These are phyloP conservation scores for Dactylonectria macrodidyma DNA, from an alignment of 2,329 filamentous ascomycete species.

Conservation along the genomic window DNA sequence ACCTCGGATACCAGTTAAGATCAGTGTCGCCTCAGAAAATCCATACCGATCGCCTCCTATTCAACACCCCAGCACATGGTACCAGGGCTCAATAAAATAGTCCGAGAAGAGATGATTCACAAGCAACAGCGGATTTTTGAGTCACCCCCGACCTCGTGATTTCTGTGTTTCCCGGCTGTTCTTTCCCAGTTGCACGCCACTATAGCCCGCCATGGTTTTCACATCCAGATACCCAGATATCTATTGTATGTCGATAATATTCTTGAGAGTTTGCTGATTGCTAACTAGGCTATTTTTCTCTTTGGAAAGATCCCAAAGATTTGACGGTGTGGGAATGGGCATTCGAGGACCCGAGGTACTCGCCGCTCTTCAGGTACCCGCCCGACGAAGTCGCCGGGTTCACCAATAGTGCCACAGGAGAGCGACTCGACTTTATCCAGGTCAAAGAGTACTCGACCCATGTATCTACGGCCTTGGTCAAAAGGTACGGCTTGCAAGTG, in stretches of 20 bases:
- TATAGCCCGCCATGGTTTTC: not conserved
- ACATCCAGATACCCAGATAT: slow-evolving; percentile 13
- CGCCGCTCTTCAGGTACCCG: slow-evolving; percentile 15
- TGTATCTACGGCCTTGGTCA: slow-evolving; percentile 17
- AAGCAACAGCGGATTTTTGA: no score
- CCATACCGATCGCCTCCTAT: no score
- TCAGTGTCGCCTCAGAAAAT: no score
- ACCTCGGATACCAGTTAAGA: no score
- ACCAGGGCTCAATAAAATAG: no score
- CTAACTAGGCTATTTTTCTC: not conserved
- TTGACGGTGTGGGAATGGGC: slow-evolving; percentile 31
- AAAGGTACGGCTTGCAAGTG: slow-evolving; percentile 8
- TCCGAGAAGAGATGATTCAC: no score
- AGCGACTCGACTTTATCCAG: slow-evolving; percentile 22
- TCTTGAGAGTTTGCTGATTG: not conserved
- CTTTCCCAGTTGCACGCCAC: not conserved
- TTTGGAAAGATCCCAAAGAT: slow-evolving; percentile 10
- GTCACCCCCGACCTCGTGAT: no score
- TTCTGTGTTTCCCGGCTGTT: not conserved
- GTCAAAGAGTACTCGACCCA: slow-evolving; percentile 24
- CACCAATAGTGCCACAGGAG: slow-evolving; percentile 20
- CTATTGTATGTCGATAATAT: not conserved
- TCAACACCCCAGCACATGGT: no score
- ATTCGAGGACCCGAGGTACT: slow-evolving; percentile 21
- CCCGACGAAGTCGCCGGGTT: slow-evolving; percentile 12